Evolutionary conservation across 1,284 basidiomycete genomes (phyloP).

Genomic region (Pseudomicrostroma phylloplanum): DNA sequence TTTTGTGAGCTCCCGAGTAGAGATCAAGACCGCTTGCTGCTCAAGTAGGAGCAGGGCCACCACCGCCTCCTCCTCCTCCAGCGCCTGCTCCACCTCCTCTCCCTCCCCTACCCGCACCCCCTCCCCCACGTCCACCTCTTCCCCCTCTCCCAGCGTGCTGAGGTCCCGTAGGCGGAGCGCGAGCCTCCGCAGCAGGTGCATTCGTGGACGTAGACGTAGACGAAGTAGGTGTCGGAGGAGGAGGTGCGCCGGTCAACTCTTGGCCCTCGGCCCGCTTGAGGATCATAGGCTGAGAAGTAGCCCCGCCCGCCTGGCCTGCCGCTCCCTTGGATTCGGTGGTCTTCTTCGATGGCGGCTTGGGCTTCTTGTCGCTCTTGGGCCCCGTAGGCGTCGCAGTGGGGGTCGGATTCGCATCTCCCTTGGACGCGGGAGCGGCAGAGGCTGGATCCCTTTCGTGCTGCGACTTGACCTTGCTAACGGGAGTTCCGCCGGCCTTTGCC

Average conservation of each 20-base stretch:
- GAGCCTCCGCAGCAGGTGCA: neutral
- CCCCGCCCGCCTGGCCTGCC: no score
- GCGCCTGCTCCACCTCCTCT: neutral
- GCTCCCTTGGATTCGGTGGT: no score
- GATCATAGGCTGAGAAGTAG: neutral
- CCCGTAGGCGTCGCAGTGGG: neutral
- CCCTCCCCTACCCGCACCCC: constrained; percentile 6
- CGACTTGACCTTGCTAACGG: neutral
- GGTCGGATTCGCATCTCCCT: neutral
- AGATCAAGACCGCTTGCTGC: neutral
- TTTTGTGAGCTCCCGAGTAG: no score
- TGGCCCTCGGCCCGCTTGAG: neutral
- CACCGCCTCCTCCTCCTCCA: neutral
- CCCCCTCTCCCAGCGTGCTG: neutral
- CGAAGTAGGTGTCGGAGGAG: neutral
- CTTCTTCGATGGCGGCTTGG: no score
- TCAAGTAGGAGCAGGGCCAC: neutral
- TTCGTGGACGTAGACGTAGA: neutral
- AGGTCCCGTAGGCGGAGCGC: neutral
- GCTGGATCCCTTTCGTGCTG: no score
- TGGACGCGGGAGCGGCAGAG: constrained; percentile 2
- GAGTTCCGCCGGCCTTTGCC: constrained; percentile 13
- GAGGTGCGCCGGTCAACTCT: neutral
- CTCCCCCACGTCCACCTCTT: constrained; percentile 2
- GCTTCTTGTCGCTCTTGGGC: no score